Evolutionary conservation across 2,329 filamentous ascomycete species (phyloP), one percentile per base, ranked within the genome.

Genomic region (Fusarium pininemorale): DNA sequence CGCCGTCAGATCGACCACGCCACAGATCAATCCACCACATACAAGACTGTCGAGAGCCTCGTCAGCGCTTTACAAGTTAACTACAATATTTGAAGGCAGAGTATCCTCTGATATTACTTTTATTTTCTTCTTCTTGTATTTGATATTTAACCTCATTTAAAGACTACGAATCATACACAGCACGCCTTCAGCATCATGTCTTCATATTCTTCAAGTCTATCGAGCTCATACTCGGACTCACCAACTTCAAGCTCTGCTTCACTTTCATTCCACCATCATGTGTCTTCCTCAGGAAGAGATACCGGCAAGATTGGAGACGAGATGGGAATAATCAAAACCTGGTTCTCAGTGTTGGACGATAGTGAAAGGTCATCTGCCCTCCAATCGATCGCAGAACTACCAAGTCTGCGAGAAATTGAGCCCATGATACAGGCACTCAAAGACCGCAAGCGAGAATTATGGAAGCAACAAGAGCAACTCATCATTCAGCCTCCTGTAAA

Each of bases 401-500:
- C 76, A 13, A 76, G 73, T 24, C 73, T 78, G 9, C 73, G 76
- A 47, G 76, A 78, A 45, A 78, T 78, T 51, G 76, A 78, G 45
- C 76, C 76, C 32, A 56, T 78, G 69, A 78, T 78, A 13, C 76
- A 78, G 53, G 70, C 71, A 30, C 73, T 78, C 45, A 78, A 78
- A 50, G 75, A 78, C 13, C 76, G 76, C 47, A 78, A 78, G 65
- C 69, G 75, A 41, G 73, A 73, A 15, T 50, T 78, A 6, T 78
- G 76, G 76, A 74, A 56, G 44, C 73, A 69, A 51, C 76, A 78
- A 37, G 76, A 78, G 55, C 69, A 77, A 20, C 75, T 78, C 57
- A 32, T 77, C 35, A 72, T 78, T 30, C 76, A 76, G 53, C 76
- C 76, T 12, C 64, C 64, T 14, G 64, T 63, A 22, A 77, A 72